Conservation (phyloP, 2,329 filamentous ascomycete species). For the Cytospora schulzeri region DNA sequence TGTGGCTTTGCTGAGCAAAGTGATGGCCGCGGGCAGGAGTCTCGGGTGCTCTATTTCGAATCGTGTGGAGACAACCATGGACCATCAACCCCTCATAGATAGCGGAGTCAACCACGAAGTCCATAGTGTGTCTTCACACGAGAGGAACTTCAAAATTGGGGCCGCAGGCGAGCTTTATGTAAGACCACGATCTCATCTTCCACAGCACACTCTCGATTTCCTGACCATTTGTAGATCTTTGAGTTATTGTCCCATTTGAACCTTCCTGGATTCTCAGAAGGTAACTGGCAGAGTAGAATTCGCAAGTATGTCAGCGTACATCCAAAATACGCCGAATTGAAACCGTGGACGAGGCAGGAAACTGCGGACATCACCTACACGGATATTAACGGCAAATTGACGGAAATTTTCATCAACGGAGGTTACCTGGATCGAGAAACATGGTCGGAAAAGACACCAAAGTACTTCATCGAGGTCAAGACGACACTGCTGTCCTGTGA, state of each 20-base stretch:
- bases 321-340: slow-evolving; percentile 44
- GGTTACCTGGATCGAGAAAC: slow-evolving; percentile 36
- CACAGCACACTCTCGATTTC: background rate
- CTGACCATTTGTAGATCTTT: slow-evolving; percentile 38
- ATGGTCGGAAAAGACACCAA: slow-evolving; percentile 36
- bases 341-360: slow-evolving; percentile 44
- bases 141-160: slow-evolving; percentile 28
- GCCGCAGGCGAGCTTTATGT: slow-evolving; percentile 32
- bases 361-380: slow-evolving; percentile 51
- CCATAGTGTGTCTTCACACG: no score
- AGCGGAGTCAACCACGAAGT: no score
- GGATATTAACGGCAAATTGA: slow-evolving; percentile 40
- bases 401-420: slow-evolving; percentile 36
- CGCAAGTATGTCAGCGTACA: slow-evolving; percentile 43
- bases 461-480: slow-evolving; percentile 56
- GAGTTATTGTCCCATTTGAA: slow-evolving; percentile 40
- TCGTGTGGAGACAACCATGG: no score
- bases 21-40: slow-evolving; percentile 20
- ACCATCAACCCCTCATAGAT: no score
- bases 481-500: slow-evolving; percentile 43
- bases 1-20: slow-evolving; percentile 16
- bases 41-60: no score
- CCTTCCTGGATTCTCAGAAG: slow-evolving; percentile 39
- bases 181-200: background rate
- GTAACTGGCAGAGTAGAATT: slow-evolving; percentile 54